Conservation (phyloP, 2,329 filamentous ascomycete genomes). For the Epichloe bromicola region DNA sequence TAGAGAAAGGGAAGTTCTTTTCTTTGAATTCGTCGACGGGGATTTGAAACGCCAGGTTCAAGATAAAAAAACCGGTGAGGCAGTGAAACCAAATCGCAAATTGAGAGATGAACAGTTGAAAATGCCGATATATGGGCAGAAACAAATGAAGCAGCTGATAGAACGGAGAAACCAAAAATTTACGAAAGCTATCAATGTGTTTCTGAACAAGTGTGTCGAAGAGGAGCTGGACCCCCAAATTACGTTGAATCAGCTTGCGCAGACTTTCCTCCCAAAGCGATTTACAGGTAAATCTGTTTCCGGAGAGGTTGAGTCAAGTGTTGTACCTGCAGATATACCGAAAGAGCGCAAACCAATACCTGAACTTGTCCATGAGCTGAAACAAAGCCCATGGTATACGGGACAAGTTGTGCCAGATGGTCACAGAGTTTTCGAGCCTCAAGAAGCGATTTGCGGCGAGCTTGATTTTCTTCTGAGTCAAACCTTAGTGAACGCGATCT, state of each 20-base stretch:
- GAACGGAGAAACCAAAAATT: conserved; percentile 85
- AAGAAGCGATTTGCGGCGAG: conserved; percentile 69
- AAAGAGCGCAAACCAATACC: conserved; percentile 66
- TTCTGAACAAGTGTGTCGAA: conserved; percentile 59
- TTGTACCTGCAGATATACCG: conserved; percentile 60
- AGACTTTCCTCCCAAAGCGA: conserved; percentile 49
- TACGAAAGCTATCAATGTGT: conserved; percentile 58
- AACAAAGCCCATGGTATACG: conserved; percentile 73
- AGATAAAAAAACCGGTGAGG: conserved; percentile 59
- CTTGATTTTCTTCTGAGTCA: conserved; percentile 81
- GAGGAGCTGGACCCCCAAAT: conserved; percentile 54
- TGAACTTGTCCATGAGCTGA: conserved; percentile 76
- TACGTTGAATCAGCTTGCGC: conserved; percentile 44
- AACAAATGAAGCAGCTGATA: conserved; percentile 80
- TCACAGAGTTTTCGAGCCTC: conserved; percentile 79
- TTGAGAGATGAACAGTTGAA: conserved; percentile 68
- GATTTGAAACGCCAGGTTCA: conserved; percentile 73
- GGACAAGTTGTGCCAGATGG: conserved; percentile 89
- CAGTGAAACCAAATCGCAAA: conserved; percentile 52
- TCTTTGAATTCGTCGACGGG: conserved; percentile 87
- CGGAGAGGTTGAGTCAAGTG: conserved; percentile 22
- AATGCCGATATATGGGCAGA: conserved; percentile 86
- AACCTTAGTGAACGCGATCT: conserved; percentile 85
- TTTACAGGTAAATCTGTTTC: conserved; percentile 26
- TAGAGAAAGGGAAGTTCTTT: conserved; percentile 53